phyloP scores from a whole-genome alignment of 2,329 filamentous ascomycete species.

The Colletotrichum tabaci region DNA sequence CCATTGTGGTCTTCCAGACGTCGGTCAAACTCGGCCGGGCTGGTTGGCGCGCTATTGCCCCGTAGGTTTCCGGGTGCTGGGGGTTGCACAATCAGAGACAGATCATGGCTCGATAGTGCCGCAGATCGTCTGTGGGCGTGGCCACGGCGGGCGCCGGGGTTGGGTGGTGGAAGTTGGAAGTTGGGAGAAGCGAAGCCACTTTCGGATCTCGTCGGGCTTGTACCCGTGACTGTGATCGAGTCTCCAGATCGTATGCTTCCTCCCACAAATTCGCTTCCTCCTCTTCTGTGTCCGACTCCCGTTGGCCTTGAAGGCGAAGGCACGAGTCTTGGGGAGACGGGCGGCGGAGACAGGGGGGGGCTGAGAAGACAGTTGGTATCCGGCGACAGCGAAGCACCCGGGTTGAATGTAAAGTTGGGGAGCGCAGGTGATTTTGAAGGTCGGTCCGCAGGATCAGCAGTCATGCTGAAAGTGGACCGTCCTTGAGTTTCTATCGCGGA shows the following conservation, averaged over 20 bases:
- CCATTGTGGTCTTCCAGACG: slow-evolving; percentile 18
- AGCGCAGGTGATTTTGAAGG: slow-evolving; percentile 59
- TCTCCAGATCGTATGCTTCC: slow-evolving; percentile 74
- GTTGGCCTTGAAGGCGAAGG: slow-evolving; percentile 71
- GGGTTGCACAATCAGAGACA: slow-evolving; percentile 78
- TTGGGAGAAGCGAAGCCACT: slow-evolving; percentile 71
- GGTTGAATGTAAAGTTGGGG: slow-evolving; percentile 71
- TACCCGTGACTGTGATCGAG: slow-evolving; percentile 74
- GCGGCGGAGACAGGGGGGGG: slow-evolving; percentile 68
- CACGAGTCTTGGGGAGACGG: slow-evolving; percentile 58
- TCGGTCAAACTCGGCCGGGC: slow-evolving; percentile 65
- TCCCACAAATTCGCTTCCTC: slow-evolving; percentile 89
- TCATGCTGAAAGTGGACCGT: slow-evolving; percentile 48
- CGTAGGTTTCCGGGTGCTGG: slow-evolving; percentile 65
- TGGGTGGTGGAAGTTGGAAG: slow-evolving; percentile 64
- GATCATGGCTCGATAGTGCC: slow-evolving; percentile 87
- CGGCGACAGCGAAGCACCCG: slow-evolving; percentile 56
- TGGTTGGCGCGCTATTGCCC: slow-evolving; percentile 76
- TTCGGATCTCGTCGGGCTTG: slow-evolving; percentile 77
- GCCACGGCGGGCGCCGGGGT: slow-evolving; percentile 70
- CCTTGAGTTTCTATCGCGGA: slow-evolving; percentile 66
- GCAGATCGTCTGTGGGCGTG: slow-evolving; percentile 87
- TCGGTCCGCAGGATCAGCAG: slow-evolving; percentile 48
- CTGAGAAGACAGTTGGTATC: slow-evolving; percentile 62
- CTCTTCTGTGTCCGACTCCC: slow-evolving; percentile 83